A percentile compares a stretch with the other conserved stretches of the same genome.
Evolutionary conservation across 371 early-diverging fungal genomes (phyloP).

Genomic region (Sporodiniella umbellata): DNA sequence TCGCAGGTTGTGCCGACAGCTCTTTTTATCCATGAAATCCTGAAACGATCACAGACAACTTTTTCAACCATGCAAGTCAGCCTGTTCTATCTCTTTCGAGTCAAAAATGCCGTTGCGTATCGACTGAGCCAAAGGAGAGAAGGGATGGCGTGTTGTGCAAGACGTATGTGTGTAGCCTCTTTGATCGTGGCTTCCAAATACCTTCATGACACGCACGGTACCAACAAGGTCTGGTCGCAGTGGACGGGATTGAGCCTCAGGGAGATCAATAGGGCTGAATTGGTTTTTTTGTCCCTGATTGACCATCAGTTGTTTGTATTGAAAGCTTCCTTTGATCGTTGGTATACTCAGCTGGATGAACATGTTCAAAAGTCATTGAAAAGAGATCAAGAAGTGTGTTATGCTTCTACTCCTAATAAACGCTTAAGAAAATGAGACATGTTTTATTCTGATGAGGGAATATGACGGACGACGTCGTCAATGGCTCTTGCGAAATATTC

Average conservation of each 20-base stretch:
- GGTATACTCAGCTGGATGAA: constrained; percentile 62
- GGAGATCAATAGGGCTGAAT: constrained; percentile 74
- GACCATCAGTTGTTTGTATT: constrained; percentile 68
- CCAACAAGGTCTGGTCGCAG: constrained; percentile 72
- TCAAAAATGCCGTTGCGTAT: constrained; percentile 37
- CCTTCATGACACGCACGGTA: constrained; percentile 68
- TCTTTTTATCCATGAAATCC: constrained; percentile 65
- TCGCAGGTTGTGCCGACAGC: constrained; percentile 46
- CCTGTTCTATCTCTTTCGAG: constrained; percentile 60
- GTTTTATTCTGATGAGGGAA: constrained; percentile 6
- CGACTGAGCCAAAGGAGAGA: constrained; percentile 17
- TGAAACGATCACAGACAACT: constrained; percentile 70
- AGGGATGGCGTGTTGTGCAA: constrained; percentile 60
- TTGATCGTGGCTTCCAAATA: constrained; percentile 73
- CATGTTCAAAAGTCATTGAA: constrained; percentile 12
- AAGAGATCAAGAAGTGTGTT: background rate
- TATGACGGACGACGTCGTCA: constrained; percentile 71
- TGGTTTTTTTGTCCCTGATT: constrained; percentile 65
- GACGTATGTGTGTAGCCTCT: constrained; percentile 72
- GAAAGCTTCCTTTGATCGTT: constrained; percentile 60
- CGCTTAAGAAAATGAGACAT: constrained; percentile 3
- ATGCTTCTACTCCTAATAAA: background rate
- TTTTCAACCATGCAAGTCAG: constrained; percentile 76
- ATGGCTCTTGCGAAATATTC: constrained; percentile 80
- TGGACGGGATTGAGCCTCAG: constrained; percentile 65